Evolutionary conservation across 345 rosid species (phyloP), one percentile per base, ranked within the genome.

Genomic region (Hibiscus mutabilis): DNA sequence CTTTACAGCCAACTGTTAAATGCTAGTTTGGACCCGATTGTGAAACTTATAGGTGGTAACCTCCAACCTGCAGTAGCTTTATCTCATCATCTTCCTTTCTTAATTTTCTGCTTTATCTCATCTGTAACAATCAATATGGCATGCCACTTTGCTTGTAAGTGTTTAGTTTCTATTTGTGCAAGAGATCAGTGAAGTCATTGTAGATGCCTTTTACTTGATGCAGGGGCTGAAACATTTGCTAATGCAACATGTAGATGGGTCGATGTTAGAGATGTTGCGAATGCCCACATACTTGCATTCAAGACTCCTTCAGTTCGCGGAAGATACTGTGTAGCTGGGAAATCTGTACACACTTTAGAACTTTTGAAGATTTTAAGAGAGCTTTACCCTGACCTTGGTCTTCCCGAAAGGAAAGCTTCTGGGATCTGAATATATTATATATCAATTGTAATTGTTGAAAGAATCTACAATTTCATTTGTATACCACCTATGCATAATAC

Each of bases 221-320:
- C 55, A 65, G 69, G 69, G 55, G 69, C 69, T 46, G 19, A 51
- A 44, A 21, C 33, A 13, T 42, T 51, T 51, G 19, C 56, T 5
- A 65, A 44, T 42, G 11, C 13, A 42, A 42, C 47, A 42, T 42
- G 11, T 42, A 0, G 1, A 18, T 63, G 27, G 51, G 11, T 86
- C 31, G 80, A 84, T 51, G 86, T 80, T 31, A 83, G 83, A 72
- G 82, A 88, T 58, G 81, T 84, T 5, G 90, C 81, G 14, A 62
- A 79, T 57, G 87, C 84, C 1, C 90, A 86, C 76, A 73, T 88
- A 33, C 80, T 69, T 73, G 90, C 88, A 6, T 73, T 80, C 58
- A n/a, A n/a, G n/a, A n/a, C n/a, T n/a, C n/a, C n/a, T n/a, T n/a
- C n/a, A n/a, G n/a, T 87, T 4, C 72, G 16, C 5, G 83, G 85